Base-by-base conservation (phyloP, 2,329 filamentous ascomycete species). In the Lasiodiplodia theobromae region DNA sequence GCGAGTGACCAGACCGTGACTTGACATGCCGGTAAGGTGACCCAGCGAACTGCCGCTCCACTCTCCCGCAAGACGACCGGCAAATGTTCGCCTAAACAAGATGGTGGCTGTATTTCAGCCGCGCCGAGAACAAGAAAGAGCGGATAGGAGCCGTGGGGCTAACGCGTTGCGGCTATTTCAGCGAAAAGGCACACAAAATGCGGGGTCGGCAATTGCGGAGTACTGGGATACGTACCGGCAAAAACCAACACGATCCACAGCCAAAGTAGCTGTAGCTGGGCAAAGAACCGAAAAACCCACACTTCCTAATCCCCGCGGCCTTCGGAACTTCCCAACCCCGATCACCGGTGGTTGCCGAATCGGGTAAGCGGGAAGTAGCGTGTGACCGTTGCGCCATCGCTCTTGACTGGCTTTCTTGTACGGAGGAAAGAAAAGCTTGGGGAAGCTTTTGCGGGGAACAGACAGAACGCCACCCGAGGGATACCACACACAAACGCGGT, bases 141-240 rank as follows among this genome's bases (percentile, higher is more conserved):
- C 21, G 57, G 57, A 47, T 16, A 18, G 38, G 37, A 12, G 57
- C 57, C 57, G 57, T 12, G 37, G 57, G 38, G 37, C 57, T 60
- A 60, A 60, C 57, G 12, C 6, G 14, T n/a, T 40, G 57, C 21
- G 57, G 57, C 21, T 28, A 16, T 40, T 47, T 60, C 21, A 25
- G 23, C 57, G 37, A 25, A n/a, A n/a, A 21, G 18, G 37, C 28
- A 10, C 31, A 31, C 31, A 34, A 34, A 60, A 60, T 60, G 57
- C 57, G 57, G 57, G 57, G 57, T 60, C 34, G 16, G 37, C 14
- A 60, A n/a, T 47, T 28, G 57, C 47, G 57, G 57, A 60, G 38
- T 23, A 14, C 18, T 12, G 18, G 18, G 31, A 34, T 40, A 16
- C 38, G 10, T 11, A 10, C 37, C 54, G 28, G 18, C 34, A 23